phyloP scores from a whole-genome alignment of 768 basidiomycete species.

The Strobilomyces dryophilus region DNA sequence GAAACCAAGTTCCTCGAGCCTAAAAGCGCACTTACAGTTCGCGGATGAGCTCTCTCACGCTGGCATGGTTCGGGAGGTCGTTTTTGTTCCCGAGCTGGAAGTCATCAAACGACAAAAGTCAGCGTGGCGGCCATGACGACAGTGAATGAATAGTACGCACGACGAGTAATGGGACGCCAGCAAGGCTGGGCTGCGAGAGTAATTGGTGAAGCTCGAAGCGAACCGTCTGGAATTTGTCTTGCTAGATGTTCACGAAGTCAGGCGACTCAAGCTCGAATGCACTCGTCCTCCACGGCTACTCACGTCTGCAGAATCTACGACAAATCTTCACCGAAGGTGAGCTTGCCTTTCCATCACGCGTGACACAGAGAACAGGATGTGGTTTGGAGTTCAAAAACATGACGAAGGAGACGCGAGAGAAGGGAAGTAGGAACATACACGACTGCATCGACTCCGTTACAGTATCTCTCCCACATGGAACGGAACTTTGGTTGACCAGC shows the following conservation, averaged over 20 bases:
- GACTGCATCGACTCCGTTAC: constrained; percentile 88
- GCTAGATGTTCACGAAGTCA: constrained; percentile 37
- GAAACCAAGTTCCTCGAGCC: too few relatives aligned
- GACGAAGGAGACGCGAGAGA: background rate
- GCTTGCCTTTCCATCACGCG: constrained; percentile 5
- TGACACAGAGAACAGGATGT: background rate
- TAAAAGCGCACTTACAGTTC: constrained; percentile 49
- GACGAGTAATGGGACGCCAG: constrained; percentile 76
- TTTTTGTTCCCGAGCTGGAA: constrained; percentile 88
- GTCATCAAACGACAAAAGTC: background rate
- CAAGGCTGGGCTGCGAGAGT: constrained; percentile 58
- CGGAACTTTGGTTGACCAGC: constrained; percentile 93
- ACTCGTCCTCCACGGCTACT: constrained; percentile 25
- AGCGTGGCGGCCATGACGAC: background rate
- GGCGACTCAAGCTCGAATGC: background rate
- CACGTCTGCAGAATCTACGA: constrained; percentile 90
- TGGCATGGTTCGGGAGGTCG: constrained; percentile 70
- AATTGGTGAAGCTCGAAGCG: constrained; percentile 83
- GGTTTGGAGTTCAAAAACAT: background rate
- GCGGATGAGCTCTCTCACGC: constrained; percentile 80
- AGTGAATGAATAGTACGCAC: constrained; percentile 40
- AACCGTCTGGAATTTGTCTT: constrained; percentile 77
- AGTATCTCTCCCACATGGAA: constrained; percentile 95
- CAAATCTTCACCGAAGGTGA: constrained; percentile 55
- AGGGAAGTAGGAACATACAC: constrained; percentile 49